Evolutionary conservation across 208 protist species (phyloP).

Genomic region (Acanthamoeba triangularis): DNA sequence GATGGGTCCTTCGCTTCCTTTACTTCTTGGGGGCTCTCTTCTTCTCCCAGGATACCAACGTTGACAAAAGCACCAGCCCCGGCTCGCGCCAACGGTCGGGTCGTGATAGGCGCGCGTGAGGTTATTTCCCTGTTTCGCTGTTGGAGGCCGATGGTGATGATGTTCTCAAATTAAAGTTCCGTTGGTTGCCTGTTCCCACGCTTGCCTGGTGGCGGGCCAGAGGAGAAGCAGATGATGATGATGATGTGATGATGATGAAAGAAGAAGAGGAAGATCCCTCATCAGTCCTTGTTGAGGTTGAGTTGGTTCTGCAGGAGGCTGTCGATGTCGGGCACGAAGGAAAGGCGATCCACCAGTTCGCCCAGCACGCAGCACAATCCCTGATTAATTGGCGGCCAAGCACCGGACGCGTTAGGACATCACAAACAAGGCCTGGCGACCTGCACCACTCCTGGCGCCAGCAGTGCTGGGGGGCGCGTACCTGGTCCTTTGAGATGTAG

Average conservation of each 20-base stretch:
- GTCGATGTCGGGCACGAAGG: conserved; percentile 29
- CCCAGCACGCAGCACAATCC: conserved; percentile 18
- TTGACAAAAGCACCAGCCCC: neutral
- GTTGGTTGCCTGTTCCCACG: neutral
- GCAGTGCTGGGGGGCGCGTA: neutral
- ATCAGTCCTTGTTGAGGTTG: neutral
- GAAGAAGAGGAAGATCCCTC: neutral
- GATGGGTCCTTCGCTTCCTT: neutral
- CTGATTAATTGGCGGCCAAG: neutral
- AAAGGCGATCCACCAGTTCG: neutral
- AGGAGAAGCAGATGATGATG: too few species aligned
- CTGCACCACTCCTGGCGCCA: too few species aligned
- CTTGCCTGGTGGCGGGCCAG: neutral
- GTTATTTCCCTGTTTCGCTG: neutral
- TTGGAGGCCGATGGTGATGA: too few species aligned
- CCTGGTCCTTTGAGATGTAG: conserved; percentile 13
- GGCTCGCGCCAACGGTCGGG: neutral
- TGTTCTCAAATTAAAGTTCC: neutral
- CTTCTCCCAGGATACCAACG: neutral
- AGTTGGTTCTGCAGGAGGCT: conserved; percentile 13
- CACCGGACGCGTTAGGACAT: neutral
- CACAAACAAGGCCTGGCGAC: accelerated
- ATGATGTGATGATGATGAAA: too few species aligned
- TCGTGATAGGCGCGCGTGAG: neutral
- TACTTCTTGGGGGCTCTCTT: neutral